A percentile compares a stretch with the other conserved stretches of the same genome.
phyloP scores from a whole-genome alignment of 2,329 filamentous ascomycete genomes.

The Colletotrichum neosansevieriae region DNA sequence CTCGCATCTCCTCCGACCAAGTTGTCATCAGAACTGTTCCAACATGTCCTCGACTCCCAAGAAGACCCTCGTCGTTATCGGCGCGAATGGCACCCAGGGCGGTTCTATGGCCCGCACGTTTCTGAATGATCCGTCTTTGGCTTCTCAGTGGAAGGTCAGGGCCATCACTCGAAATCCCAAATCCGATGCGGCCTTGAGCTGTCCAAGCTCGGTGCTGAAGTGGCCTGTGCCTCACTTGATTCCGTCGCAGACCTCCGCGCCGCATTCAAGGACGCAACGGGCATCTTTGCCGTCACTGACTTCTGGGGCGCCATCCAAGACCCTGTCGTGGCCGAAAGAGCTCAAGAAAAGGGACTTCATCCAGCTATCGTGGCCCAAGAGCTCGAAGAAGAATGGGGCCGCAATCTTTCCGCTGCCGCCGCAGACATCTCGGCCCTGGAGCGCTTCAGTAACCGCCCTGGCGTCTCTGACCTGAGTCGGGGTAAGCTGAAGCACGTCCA shows the following conservation, averaged over 20 bases:
- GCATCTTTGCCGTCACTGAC: conserved; percentile 68
- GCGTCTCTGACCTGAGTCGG: neutral
- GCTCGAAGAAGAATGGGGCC: conserved; percentile 62
- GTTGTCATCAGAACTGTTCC: neutral
- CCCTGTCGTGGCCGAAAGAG: conserved; percentile 49
- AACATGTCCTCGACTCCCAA: neutral
- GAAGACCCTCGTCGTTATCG: conserved; percentile 19
- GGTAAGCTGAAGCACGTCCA: conserved; percentile 18
- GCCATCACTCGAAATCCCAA: conserved; percentile 59
- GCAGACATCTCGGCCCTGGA: conserved; percentile 44
- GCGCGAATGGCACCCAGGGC: conserved; percentile 22
- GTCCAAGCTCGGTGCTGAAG: conserved; percentile 53
- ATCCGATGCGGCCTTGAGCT: conserved; percentile 56
- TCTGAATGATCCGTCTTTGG: neutral
- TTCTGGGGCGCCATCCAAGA: conserved; percentile 65
- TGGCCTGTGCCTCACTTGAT: conserved; percentile 58
- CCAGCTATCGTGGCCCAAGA: conserved; percentile 55
- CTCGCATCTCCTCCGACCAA: neutral
- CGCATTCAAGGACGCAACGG: conserved; percentile 58
- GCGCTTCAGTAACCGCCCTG: conserved; percentile 18
- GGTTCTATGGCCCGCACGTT: conserved; percentile 19
- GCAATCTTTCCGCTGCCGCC: conserved; percentile 67
- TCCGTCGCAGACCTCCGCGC: conserved; percentile 52
- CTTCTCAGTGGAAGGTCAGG: conserved; percentile 48
- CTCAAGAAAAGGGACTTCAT: neutral